phyloP scores from a whole-genome alignment of 1,284 basidiomycete genomes.

The Sphagnurus paluster region DNA sequence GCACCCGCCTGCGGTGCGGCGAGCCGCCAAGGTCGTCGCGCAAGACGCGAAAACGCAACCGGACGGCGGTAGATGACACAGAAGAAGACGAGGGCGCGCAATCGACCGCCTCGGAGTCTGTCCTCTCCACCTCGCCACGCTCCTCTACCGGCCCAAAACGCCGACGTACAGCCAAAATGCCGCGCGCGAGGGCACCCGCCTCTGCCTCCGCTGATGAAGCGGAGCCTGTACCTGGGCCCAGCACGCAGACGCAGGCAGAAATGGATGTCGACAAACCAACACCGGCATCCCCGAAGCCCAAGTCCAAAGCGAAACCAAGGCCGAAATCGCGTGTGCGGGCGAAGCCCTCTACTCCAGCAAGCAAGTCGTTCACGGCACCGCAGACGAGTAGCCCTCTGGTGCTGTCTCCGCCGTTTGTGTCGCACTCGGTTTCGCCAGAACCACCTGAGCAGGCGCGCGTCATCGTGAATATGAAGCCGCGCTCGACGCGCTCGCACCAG shows the following conservation, averaged over 20 bases:
- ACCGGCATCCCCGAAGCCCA: constrained; percentile 12
- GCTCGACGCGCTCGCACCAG: constrained; percentile 4
- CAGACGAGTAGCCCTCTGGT: constrained; percentile 20
- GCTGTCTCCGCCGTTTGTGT: constrained; percentile 16
- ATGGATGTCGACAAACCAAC: constrained; percentile 4
- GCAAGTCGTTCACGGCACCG: constrained; percentile 11
- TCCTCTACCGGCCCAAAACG: constrained; percentile 10
- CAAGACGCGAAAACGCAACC: constrained; percentile 19
- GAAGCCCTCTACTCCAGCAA: constrained; percentile 3
- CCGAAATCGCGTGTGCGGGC: too few relatives aligned
- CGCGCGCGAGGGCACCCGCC: constrained; percentile 9
- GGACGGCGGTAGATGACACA: constrained; percentile 16
- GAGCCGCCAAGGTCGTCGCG: constrained; percentile 29
- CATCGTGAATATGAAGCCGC: constrained; percentile 17
- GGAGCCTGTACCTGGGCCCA: neutral
- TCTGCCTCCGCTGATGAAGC: neutral
- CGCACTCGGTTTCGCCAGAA: constrained; percentile 14
- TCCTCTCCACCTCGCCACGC: constrained; percentile 12
- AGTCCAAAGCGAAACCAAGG: constrained; percentile 17
- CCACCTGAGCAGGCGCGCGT: constrained; percentile 7
- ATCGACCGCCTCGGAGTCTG: constrained; percentile 9
- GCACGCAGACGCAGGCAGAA: constrained; percentile 15
- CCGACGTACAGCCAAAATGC: constrained; percentile 13
- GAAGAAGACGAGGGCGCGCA: constrained; percentile 18
- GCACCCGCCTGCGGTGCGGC: constrained; percentile 53